Conservation (phyloP, 2,329 filamentous ascomycete genomes). For the Calonectria pauciramosa region DNA sequence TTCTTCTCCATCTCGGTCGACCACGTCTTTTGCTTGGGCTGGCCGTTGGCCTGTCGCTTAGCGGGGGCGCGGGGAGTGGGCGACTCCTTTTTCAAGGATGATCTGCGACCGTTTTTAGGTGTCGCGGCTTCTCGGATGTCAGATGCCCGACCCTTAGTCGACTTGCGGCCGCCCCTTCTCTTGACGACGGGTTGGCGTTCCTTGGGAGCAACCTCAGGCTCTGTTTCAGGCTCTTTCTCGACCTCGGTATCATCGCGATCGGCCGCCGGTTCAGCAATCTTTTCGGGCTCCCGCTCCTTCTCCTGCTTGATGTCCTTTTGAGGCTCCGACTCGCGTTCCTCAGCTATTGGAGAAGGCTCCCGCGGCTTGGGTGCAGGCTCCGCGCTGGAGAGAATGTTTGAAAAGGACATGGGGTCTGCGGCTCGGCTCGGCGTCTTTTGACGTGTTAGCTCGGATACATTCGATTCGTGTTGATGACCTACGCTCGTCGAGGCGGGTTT, state of each 20-base stretch:
- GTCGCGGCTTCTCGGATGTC: conserved; percentile 65
- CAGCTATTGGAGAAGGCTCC: conserved; percentile 58
- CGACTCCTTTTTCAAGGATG: conserved; percentile 64
- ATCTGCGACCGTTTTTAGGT: conserved; percentile 64
- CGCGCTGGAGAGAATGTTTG: conserved; percentile 89
- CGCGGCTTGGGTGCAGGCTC: conserved; percentile 73
- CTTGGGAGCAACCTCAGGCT: conserved; percentile 46
- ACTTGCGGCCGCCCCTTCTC: conserved; percentile 51
- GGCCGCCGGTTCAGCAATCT: conserved; percentile 28
- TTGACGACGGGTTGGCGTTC: conserved; percentile 46
- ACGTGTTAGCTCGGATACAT: conserved; percentile 31
- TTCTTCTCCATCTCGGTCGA: conserved; percentile 65
- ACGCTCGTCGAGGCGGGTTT: conserved; percentile 57
- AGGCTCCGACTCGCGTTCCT: conserved; percentile 42
- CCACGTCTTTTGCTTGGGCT: conserved; percentile 75
- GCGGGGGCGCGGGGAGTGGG: conserved; percentile 62
- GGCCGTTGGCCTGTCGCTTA: conserved; percentile 73
- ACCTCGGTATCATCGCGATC: conserved; percentile 49
- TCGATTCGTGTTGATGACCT: conserved; percentile 39
- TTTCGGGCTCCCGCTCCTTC: conserved; percentile 30
- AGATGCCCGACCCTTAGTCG: conserved; percentile 65
- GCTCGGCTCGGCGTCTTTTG: conserved; percentile 77
- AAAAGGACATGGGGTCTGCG: conserved; percentile 94
- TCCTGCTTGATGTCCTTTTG: conserved; percentile 35
- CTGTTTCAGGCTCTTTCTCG: conserved; percentile 53